A percentile compares a stretch with the other conserved stretches of the same genome.
These are phyloP conservation scores for Coriaria nepalensis DNA, from an alignment of 306 rosid genomes.

Conservation along the genomic window DNA sequence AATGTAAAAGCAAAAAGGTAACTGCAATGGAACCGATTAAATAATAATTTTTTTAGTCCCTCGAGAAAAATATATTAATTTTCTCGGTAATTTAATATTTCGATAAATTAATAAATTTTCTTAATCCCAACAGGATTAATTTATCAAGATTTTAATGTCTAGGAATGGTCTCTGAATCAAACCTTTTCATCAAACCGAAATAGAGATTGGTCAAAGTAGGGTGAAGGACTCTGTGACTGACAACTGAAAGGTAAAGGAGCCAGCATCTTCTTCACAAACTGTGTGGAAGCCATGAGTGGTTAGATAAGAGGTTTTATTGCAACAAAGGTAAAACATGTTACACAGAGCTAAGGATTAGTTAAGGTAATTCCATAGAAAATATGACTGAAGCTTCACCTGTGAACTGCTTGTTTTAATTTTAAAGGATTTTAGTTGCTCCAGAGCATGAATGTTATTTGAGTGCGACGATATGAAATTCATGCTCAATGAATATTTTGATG, in stretches of 20 bases:
- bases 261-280: conserved; percentile 97
- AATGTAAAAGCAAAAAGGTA: too few relatives aligned
- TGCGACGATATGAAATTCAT: conserved; percentile 87
- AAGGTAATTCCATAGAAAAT: neutral
- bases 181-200: conserved; percentile 97
- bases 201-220: conserved; percentile 88
- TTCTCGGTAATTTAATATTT: too few relatives aligned
- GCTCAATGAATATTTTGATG: conserved; percentile 52
- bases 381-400: conserved; percentile 36
- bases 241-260: conserved; percentile 71
- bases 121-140: too few relatives aligned
- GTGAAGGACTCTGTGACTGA: conserved; percentile 95
- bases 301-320: conserved; percentile 11
- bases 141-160: neutral
- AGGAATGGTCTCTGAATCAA: conserved; percentile 4
- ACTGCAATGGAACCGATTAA: too few relatives aligned
- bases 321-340: conserved; percentile 1
- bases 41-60: too few relatives aligned
- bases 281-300: conserved; percentile 33
- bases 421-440: conserved; percentile 49
- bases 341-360: neutral
- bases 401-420: conserved; percentile 63
- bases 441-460: conserved; percentile 67
- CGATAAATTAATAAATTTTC: too few relatives aligned
- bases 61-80: too few relatives aligned